Evolutionary conservation across 352 stramenopile species (phyloP), one percentile per base, ranked within the genome.

Genomic region (Albugo candida): DNA sequence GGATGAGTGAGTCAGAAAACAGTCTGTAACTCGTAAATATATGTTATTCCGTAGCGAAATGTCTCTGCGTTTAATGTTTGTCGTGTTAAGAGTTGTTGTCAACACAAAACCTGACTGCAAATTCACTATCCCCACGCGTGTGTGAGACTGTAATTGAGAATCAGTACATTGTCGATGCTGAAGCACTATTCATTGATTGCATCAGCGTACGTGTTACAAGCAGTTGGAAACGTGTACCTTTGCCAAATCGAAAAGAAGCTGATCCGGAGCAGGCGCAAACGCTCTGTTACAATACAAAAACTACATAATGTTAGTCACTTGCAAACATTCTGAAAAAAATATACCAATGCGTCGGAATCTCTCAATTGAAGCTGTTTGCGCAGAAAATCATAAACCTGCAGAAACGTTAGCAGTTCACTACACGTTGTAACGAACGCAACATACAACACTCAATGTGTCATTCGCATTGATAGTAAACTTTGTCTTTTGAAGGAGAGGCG

Each of bases 261-360:
- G 77, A 41, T 85, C 77, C 3, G 74, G 77, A 2, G 71, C 83
- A n/a, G 77, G 77, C 14, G 77, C 74, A 49, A 89, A 89, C 27
- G 77, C 82, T 54, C 71, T 84, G 53, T 89, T 89, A 66, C 77
- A 89, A 53, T 87, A 89, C 38, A 89, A 71, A 63, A 89, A 85
- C 77, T 89, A 51, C 13, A 14, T 0, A 51, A 10, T 21, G 19
- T 11, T 51, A 54, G 31, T 20, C 34, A 21, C 11, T 3, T 40
- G 12, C 5, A 6, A 27, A 40, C 24, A 27, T 20, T 20, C 11
- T 13, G 17, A 54, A 44, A 12, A 20, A 11, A 40, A 37, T 59
- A 41, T 48, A 89, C 77, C 49, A 89, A 55, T 2, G 77, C 67
- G 27, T 84, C 77, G 11, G 53, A 63, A 24, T 86, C 73, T 45